Evolutionary conservation across 345 rosid species (phyloP).

Genomic region (Geranium brycei): DNA sequence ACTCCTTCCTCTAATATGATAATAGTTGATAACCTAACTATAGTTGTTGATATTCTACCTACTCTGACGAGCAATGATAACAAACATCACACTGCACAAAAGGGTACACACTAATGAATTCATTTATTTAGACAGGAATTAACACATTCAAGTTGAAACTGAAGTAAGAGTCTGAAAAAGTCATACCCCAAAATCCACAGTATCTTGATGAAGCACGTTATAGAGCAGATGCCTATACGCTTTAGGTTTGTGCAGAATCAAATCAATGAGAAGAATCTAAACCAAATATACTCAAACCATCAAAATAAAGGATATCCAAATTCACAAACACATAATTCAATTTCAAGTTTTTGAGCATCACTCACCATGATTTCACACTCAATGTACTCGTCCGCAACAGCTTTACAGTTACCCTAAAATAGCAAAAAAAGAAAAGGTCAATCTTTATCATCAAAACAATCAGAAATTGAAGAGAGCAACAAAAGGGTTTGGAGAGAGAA

Average conservation of each 20-base stretch:
- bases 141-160: not conserved
- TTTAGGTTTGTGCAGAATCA: slow-evolving; percentile 70
- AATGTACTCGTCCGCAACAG: slow-evolving; percentile 61
- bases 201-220: slow-evolving; percentile 44
- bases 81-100: not conserved
- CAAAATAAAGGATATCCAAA: not conserved
- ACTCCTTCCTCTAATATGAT: no score
- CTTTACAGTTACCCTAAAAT: slow-evolving; percentile 47
- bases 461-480: not conserved
- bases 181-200: slow-evolving; percentile 37
- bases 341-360: not conserved
- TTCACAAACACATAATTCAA: not conserved
- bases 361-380: slow-evolving; percentile 76
- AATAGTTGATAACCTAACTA: no score
- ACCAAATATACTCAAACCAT: not conserved
- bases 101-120: not conserved
- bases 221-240: slow-evolving; percentile 66
- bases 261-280: slow-evolving; percentile 70
- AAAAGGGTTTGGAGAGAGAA: not conserved
- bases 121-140: not conserved
- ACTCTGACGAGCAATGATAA: not conserved
- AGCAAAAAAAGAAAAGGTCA: not conserved
- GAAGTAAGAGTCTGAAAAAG: not conserved
- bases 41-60: no score
- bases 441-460: not conserved